These are phyloP conservation scores for Lachancea sp. DNA, from an alignment of 805 yeast genomes.

Conservation along the genomic window DNA sequence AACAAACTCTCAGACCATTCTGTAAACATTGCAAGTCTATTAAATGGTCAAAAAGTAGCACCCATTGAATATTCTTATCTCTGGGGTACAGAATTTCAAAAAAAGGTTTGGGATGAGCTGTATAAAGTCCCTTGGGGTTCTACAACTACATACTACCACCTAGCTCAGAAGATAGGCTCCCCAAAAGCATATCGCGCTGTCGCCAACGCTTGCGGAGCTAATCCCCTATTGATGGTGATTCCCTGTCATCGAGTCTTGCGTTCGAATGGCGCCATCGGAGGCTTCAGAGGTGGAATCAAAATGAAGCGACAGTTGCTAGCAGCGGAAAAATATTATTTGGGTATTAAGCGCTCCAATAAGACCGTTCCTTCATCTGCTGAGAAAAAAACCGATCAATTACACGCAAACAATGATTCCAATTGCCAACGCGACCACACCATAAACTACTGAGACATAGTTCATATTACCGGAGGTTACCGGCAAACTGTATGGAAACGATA, in stretches of 20 bases:
- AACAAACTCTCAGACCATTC: background rate
- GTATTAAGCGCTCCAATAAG: no score
- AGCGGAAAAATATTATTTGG: background rate
- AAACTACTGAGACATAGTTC: constrained; percentile 49
- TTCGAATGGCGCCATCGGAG: constrained; percentile 30
- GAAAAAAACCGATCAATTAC: background rate
- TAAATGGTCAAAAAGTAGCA: background rate
- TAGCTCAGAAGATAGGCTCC: constrained; percentile 31
- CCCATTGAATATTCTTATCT: constrained; percentile 7
- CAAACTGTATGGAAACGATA: constrained; percentile 46
- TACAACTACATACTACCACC: constrained; percentile 29
- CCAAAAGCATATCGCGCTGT: constrained; percentile 35
- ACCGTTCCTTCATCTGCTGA: background rate
- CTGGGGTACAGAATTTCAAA: constrained; percentile 38
- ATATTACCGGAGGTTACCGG: constrained; percentile 47
- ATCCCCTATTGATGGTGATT: constrained; percentile 35
- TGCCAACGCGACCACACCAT: constrained; percentile 24
- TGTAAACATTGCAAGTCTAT: background rate
- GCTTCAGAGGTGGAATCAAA: constrained; percentile 36
- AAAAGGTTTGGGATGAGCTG: constrained; percentile 35
- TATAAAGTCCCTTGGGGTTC: constrained; percentile 27
- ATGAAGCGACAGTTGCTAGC: constrained; percentile 21
- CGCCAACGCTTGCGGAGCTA: constrained; percentile 38
- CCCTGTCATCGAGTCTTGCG: constrained; percentile 42
- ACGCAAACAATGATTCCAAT: constrained; percentile 4